These are phyloP conservation scores for Leishmania amazonensis DNA, from an alignment of 208 protist species.

Conservation along the genomic window DNA sequence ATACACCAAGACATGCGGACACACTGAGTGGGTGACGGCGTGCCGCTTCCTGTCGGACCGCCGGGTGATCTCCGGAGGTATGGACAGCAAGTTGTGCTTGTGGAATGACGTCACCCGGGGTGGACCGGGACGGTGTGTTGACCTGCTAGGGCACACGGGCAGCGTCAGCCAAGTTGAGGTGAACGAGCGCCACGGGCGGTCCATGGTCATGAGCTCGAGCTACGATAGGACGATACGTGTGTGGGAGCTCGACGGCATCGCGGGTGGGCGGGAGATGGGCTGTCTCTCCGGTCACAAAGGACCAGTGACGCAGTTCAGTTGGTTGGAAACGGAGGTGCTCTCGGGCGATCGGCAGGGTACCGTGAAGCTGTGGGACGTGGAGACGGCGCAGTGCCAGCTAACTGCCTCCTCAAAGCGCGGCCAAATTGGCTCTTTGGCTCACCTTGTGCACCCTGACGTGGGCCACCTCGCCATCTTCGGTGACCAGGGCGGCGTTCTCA, in stretches of 20 bases:
- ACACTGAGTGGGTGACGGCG: slow-evolving; percentile 91
- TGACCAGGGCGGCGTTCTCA: slow-evolving; percentile 76
- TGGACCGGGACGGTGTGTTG: slow-evolving; percentile 62
- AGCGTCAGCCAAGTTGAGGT: slow-evolving; percentile 86
- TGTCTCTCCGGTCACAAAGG: slow-evolving; percentile 74
- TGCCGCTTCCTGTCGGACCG: slow-evolving; percentile 73
- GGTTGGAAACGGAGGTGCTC: slow-evolving; percentile 56
- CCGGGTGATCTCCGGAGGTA: slow-evolving; percentile 81
- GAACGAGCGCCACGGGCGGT: slow-evolving; percentile 29
- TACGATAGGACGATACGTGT: slow-evolving; percentile 87
- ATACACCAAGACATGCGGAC: slow-evolving; percentile 77
- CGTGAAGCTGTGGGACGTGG: slow-evolving; percentile 78
- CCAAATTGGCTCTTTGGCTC: slow-evolving; percentile 64
- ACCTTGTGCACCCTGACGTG: slow-evolving; percentile 38
- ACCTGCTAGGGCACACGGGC: slow-evolving; percentile 80
- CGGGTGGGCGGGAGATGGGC: slow-evolving; percentile 43
- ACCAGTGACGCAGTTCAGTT: slow-evolving; percentile 82
- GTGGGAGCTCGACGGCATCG: slow-evolving; percentile 57
- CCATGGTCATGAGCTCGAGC: slow-evolving; percentile 66
- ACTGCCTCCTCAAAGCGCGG: slow-evolving; percentile 69
- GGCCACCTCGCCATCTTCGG: slow-evolving; percentile 60
- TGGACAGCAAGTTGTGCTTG: slow-evolving; percentile 92
- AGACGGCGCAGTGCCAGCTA: slow-evolving; percentile 46
- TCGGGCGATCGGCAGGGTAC: slow-evolving; percentile 83
- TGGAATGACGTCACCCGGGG: slow-evolving; percentile 54